phyloP scores from a whole-genome alignment of 352 stramenopile species.

The Phytophthora macrochlamydospora region DNA sequence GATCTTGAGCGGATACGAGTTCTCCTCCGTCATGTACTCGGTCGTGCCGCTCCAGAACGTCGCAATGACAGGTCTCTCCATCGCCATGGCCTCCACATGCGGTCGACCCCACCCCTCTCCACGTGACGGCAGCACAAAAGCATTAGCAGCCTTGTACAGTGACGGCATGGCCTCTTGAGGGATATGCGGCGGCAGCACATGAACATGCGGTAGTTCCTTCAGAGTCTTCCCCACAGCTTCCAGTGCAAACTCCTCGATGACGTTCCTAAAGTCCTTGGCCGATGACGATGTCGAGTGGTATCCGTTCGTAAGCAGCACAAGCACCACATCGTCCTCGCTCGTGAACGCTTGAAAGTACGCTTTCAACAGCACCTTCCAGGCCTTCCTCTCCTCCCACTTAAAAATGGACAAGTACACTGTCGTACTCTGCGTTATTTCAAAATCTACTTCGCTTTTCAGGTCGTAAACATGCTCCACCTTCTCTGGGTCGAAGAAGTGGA shows the following conservation, averaged over 20 bases:
- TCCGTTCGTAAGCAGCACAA: slow-evolving; percentile 88
- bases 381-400: slow-evolving; percentile 95
- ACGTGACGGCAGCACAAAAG: slow-evolving; percentile 90
- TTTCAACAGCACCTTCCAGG: slow-evolving; percentile 86
- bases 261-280: slow-evolving; percentile 49
- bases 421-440: slow-evolving; percentile 45
- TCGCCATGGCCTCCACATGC: slow-evolving; percentile 94
- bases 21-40: slow-evolving; percentile 88
- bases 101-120: slow-evolving; percentile 95
- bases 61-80: slow-evolving; percentile 89
- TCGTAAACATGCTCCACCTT: slow-evolving; percentile 54
- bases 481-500: slow-evolving; percentile 86
- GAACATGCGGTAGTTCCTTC: slow-evolving; percentile 54
- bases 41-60: slow-evolving; percentile 93
- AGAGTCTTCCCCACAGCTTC: slow-evolving; percentile 51
- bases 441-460: slow-evolving; percentile 39
- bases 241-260: slow-evolving; percentile 63
- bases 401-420: slow-evolving; percentile 93
- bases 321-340: slow-evolving; percentile 59
- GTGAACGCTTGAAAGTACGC: slow-evolving; percentile 86
- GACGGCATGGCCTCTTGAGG: slow-evolving; percentile 58
- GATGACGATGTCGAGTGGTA: slow-evolving; percentile 75
- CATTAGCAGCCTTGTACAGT: slow-evolving; percentile 80
- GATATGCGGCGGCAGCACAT: slow-evolving; percentile 68
- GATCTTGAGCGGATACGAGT: slow-evolving; percentile 84